phyloP scores from a whole-genome alignment of 2,329 filamentous ascomycete species.

The Dactylellina sp. region DNA sequence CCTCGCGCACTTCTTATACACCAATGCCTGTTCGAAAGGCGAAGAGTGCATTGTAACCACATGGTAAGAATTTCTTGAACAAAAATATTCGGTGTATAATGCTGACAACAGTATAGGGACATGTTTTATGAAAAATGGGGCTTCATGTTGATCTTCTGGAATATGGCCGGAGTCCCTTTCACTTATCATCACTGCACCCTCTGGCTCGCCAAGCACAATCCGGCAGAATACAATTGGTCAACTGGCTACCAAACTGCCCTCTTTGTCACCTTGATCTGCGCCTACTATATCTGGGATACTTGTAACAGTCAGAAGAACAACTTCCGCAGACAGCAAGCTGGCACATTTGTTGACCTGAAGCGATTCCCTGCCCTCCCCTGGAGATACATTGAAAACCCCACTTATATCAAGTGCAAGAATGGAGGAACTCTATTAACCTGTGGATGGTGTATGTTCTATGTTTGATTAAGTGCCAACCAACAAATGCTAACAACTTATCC shows the following conservation, averaged over 20 bases:
- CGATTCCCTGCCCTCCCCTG: slow-evolving; percentile 93
- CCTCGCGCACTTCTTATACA: slow-evolving; percentile 91
- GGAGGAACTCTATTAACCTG: slow-evolving; percentile 83
- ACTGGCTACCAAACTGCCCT: slow-evolving; percentile 70
- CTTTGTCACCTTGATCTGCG: slow-evolving; percentile 78
- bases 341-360: slow-evolving; percentile 76
- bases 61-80: slow-evolving; percentile 68
- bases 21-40: slow-evolving; percentile 90
- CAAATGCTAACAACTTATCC: slow-evolving; percentile 55
- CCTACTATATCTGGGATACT: slow-evolving; percentile 93
- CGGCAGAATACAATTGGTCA: slow-evolving; percentile 81
- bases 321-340: slow-evolving; percentile 83
- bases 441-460: slow-evolving; percentile 75
- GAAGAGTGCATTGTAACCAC: slow-evolving; percentile 90
- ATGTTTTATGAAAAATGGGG: slow-evolving; percentile 98
- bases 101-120: slow-evolving; percentile 69
- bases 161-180: slow-evolving; percentile 88
- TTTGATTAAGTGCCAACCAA: background rate
- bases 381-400: slow-evolving; percentile 83
- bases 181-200: slow-evolving; percentile 95
- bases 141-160: slow-evolving; percentile 99
- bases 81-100: background rate
- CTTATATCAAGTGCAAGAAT: slow-evolving; percentile 77
- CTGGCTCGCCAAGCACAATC: slow-evolving; percentile 85
- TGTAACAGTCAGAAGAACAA: slow-evolving; percentile 94